Evolutionary conservation across 2,329 filamentous ascomycete species (phyloP), one percentile per base, ranked within the genome.

Genomic region (Talaromyces pinophilus): DNA sequence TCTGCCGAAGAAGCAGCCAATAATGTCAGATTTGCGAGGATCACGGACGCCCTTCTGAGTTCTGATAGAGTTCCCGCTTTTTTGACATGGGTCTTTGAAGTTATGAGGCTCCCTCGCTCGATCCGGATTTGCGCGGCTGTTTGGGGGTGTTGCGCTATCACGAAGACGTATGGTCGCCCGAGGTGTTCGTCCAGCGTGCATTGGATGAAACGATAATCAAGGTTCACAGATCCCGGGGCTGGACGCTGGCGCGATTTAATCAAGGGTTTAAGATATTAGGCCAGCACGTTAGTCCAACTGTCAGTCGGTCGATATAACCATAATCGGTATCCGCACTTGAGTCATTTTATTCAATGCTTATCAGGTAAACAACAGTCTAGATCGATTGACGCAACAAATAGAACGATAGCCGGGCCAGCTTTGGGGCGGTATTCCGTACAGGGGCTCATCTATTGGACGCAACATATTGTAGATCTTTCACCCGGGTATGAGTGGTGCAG

Each of bases 401-500:
- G 4, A 55, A 55, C 4, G 17, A 38, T 55, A 19, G 30, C 28
- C 17, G 52, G 38, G 38, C 52, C 52, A 22, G 22, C 5, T 35
- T 55, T 55, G 28, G 52, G 30, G 52, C 52, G 52, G 30, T 38
- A 25, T 3, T 25, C 25, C 25, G 3, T 25, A 55, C 28, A 13
- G 30, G 50, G 50, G 30, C 11, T 22, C 17, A 13, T 35, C 33
- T 35, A 40, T 25, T 40, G 54, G 54, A 38, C 19, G 33, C 30
- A 22, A 22, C 30, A 15, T 38, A 13, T 22, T 38, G 54, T 38
- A 38, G 54, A 57, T 57, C 54, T 10, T 57, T 57, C 54, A 40
- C 54, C 54, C 54, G 54, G 52, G 52, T 33, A 55, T 54, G 8
- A 33, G 33, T 33, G 25, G 19, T 35, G 50, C 50, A 54, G 50